These are phyloP conservation scores for Penstemon eatonii DNA, from an alignment of 257 asterid genomes.

Conservation along the genomic window DNA sequence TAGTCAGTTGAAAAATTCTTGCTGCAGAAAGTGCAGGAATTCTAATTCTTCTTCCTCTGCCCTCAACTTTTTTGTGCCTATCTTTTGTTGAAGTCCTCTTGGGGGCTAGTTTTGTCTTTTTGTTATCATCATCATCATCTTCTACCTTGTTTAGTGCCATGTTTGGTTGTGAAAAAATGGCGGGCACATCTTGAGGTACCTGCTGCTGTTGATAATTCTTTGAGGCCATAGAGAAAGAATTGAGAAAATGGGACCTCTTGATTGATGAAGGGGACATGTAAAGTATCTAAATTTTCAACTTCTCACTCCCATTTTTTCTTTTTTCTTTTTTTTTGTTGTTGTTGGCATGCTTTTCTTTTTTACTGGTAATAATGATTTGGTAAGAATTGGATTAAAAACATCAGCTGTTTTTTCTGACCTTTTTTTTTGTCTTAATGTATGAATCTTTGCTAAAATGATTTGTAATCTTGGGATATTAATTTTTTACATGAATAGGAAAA, in stretches of 20 bases:
- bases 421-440: constrained; percentile 14
- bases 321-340: neutral
- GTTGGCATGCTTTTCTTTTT: neutral
- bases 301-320: constrained; percentile 8
- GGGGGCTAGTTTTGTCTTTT: constrained; percentile 43
- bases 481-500: neutral
- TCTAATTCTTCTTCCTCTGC: constrained; percentile 66
- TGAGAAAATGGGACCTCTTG: constrained; percentile 44
- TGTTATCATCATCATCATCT: constrained; percentile 31
- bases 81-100: constrained; percentile 64
- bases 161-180: constrained; percentile 49
- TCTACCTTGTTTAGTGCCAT: constrained; percentile 43
- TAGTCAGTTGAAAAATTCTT: constrained; percentile 61
- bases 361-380: neutral
- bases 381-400: neutral
- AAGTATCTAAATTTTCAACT: constrained; percentile 24
- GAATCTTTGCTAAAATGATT: constrained; percentile 17
- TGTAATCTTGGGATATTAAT: constrained; percentile 22
- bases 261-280: constrained; percentile 48
- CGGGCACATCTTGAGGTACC: constrained; percentile 42
- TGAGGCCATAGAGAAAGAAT: constrained; percentile 8
- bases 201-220: constrained; percentile 13
- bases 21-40: constrained; percentile 77
- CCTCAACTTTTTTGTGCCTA: constrained; percentile 72
- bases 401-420: neutral